Evolutionary conservation across 257 asterid species (phyloP).

Genomic region (Gentiana dahurica): DNA sequence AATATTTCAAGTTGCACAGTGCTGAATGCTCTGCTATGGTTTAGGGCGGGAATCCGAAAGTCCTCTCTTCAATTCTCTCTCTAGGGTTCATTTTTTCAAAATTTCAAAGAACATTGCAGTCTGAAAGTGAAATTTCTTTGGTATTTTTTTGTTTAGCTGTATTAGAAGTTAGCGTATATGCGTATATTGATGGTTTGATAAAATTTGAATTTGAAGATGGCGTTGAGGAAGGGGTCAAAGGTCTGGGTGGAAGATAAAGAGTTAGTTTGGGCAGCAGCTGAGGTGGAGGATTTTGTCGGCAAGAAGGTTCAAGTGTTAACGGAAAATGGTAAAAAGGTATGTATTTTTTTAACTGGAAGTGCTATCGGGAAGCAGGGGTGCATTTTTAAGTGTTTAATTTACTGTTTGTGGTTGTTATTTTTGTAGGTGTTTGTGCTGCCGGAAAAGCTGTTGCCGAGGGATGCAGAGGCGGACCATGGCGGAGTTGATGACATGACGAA

Average conservation of each 20-base stretch:
- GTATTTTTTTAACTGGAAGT: neutral
- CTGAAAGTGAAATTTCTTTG: neutral
- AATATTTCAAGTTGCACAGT: no score
- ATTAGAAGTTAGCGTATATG: no score
- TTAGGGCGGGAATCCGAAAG: conserved; percentile 72
- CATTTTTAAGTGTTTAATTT: neutral
- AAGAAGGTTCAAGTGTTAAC: conserved; percentile 73
- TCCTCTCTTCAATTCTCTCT: conserved; percentile 9
- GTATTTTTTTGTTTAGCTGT: neutral
- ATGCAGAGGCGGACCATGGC: conserved; percentile 82
- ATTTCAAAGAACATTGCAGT: conserved; percentile 11
- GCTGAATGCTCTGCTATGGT: conserved; percentile 6
- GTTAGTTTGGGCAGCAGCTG: conserved; percentile 74
- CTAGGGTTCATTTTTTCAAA: conserved; percentile 41
- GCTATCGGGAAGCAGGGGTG: no score
- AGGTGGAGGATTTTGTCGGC: conserved; percentile 54
- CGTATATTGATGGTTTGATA: conserved; percentile 9
- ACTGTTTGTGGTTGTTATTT: conserved; percentile 5
- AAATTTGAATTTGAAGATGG: conserved; percentile 27
- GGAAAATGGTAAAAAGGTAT: conserved; percentile 63
- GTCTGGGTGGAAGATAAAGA: conserved; percentile 88
- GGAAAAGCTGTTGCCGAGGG: conserved; percentile 73
- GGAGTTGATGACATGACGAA: conserved; percentile 99
- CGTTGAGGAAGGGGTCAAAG: conserved; percentile 63
- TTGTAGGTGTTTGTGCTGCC: conserved; percentile 47